Percentiles rank a stretch among this genome's conserved stretches.
phyloP scores from a whole-genome alignment of 768 basidiomycete species.

The Boletellus ananiceps region DNA sequence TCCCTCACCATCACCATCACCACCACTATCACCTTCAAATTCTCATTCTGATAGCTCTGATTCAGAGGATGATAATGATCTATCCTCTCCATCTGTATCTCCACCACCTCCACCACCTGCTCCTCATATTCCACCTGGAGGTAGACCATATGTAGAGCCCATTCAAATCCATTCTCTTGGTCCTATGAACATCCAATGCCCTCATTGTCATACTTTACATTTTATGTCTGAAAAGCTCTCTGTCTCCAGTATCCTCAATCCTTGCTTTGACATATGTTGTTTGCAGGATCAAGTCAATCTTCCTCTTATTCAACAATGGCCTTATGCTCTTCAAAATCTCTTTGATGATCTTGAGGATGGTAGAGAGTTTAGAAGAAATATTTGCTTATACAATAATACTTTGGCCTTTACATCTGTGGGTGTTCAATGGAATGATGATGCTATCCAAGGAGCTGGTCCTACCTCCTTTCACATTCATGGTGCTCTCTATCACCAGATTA shows the following conservation, averaged over 20 bases:
- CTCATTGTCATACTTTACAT: conserved; percentile 16
- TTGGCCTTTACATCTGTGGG: conserved; percentile 9
- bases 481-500: conserved; percentile 34
- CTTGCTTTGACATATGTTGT: conserved; percentile 28
- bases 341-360: conserved; percentile 12
- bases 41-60: too few species aligned
- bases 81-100: too few species aligned
- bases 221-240: conserved; percentile 13
- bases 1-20: background rate
- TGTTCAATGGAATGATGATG: background rate
- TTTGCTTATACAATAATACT: conserved; percentile 40
- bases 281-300: conserved; percentile 24
- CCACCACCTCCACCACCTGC: background rate
- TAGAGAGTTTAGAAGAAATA: conserved; percentile 28
- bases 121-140: background rate
- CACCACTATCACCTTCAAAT: background rate
- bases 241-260: background rate
- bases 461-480: conserved; percentile 26
- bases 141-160: conserved; percentile 12
- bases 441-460: conserved; percentile 1
- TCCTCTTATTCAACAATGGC: conserved; percentile 13
- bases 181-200: conserved; percentile 6
- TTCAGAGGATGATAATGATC: too few species aligned
- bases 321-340: conserved; percentile 6
- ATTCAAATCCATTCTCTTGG: background rate